Conservation (phyloP, 2,329 filamentous ascomycete genomes). For the Annulohypoxylon truncatum region DNA sequence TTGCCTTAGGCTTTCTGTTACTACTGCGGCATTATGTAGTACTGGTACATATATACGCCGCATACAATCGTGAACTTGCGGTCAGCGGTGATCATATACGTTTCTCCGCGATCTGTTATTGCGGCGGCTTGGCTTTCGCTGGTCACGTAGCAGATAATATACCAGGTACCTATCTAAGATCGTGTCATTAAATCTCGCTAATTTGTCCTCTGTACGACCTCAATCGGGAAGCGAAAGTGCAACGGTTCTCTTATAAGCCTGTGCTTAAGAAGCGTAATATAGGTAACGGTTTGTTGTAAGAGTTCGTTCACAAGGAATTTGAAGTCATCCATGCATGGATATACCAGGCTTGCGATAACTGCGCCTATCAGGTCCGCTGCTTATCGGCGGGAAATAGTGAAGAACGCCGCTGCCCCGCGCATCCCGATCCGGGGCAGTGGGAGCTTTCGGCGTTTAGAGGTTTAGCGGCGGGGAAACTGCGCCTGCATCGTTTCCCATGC, state of each 20-base stretch:
- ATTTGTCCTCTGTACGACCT: background rate
- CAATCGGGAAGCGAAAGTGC: background rate
- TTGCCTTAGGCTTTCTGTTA: background rate
- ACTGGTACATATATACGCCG: background rate
- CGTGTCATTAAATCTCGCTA: background rate
- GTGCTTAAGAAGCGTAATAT: background rate
- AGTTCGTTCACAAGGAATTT: background rate
- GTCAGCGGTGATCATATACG: background rate
- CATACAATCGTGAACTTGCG: conserved; percentile 7
- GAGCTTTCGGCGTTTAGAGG: background rate
- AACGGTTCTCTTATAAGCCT: background rate
- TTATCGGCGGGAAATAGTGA: conserved; percentile 2
- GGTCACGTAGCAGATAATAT: background rate
- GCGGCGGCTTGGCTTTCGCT: background rate
- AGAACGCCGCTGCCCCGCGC: background rate
- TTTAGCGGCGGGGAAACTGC: background rate
- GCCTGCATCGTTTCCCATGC: background rate
- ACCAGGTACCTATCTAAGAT: background rate
- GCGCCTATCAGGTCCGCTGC: background rate
- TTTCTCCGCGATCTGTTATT: background rate
- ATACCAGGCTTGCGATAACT: background rate
- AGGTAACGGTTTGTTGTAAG: background rate
- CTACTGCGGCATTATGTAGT: background rate
- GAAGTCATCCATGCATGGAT: background rate
- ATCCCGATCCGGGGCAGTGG: conserved; percentile 9